Evolutionary conservation across 306 rosid species (phyloP).

Genomic region (Quercus glauca): DNA sequence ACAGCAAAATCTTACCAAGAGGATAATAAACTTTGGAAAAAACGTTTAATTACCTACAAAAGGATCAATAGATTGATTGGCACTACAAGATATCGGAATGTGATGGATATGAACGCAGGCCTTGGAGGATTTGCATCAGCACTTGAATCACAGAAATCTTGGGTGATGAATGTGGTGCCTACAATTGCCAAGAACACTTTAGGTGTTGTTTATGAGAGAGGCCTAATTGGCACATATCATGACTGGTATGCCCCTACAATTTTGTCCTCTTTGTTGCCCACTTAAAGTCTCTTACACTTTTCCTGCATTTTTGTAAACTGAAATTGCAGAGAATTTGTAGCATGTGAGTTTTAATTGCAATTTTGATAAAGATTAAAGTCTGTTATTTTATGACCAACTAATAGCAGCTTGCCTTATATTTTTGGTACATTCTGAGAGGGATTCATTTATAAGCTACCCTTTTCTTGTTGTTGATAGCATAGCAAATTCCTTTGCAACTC

Average conservation of each 20-base stretch:
- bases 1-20: slow-evolving; percentile 73
- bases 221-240: slow-evolving; percentile 90
- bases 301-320: not conserved
- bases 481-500: slow-evolving; percentile 4
- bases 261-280: not conserved
- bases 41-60: slow-evolving; percentile 61
- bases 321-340: slow-evolving; percentile 1
- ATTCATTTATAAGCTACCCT: not conserved
- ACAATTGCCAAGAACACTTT: slow-evolving; percentile 72
- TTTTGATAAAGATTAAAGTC: not conserved
- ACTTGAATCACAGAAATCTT: slow-evolving; percentile 71
- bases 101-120: slow-evolving; percentile 98
- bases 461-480: not conserved
- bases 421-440: not conserved
- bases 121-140: slow-evolving; percentile 98
- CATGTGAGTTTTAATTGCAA: not conserved
- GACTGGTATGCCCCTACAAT: slow-evolving; percentile 66
- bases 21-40: slow-evolving; percentile 83
- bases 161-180: slow-evolving; percentile 99
- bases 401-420: not conserved
- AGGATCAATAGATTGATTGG: slow-evolving; percentile 70
- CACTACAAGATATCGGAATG: slow-evolving; percentile 68
- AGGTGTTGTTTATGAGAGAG: slow-evolving; percentile 89
- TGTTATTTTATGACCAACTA: not conserved
- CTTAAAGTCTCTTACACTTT: not conserved